Evolutionary conservation across 805 yeast species (phyloP).

Genomic region (Naumovozyma castellii): DNA sequence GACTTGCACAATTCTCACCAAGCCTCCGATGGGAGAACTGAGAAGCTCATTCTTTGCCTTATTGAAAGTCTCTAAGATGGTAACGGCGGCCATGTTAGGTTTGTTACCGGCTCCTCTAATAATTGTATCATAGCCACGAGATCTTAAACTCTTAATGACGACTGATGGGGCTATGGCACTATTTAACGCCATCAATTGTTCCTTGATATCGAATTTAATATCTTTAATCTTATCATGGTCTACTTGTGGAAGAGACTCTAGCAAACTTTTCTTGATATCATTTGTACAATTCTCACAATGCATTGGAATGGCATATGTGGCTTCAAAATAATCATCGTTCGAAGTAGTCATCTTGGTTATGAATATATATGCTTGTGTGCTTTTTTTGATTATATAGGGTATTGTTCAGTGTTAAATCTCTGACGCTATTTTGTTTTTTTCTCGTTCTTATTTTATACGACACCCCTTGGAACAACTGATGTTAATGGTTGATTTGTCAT

Average conservation of each 20-base stretch:
- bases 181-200: constrained; percentile 54
- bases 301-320: constrained; percentile 81
- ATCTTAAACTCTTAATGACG: constrained; percentile 58
- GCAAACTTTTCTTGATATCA: constrained; percentile 46
- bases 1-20: constrained; percentile 74
- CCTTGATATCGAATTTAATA: constrained; percentile 47
- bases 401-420: too few species aligned
- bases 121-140: constrained; percentile 79
- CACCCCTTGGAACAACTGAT: too few species aligned
- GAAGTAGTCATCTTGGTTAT: neutral
- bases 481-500: too few species aligned
- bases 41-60: constrained; percentile 35
- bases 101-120: constrained; percentile 76
- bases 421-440: too few species aligned
- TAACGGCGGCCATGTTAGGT: constrained; percentile 83
- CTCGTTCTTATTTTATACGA: too few species aligned
- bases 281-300: constrained; percentile 66
- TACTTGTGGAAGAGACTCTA: neutral
- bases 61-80: constrained; percentile 66
- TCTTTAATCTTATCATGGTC: constrained; percentile 32
- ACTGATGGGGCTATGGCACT: constrained; percentile 72
- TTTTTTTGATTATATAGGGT: too few species aligned
- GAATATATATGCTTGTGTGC: too few species aligned
- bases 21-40: constrained; percentile 51
- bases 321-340: constrained; percentile 29